These are phyloP conservation scores for Cyclotella distinguenda DNA, from an alignment of 108 stramenopile species.

Conservation along the genomic window DNA sequence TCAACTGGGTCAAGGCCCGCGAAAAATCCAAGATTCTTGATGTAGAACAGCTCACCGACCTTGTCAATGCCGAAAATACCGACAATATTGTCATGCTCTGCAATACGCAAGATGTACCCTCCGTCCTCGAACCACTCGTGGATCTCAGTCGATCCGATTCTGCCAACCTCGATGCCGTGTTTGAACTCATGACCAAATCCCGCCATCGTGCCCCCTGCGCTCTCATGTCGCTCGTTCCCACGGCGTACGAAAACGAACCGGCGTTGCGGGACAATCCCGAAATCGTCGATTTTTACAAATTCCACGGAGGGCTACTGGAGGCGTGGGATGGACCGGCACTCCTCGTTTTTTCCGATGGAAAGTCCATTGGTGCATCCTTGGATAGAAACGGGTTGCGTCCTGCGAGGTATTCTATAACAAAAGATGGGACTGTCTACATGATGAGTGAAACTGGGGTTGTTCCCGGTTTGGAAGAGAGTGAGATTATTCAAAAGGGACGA, in stretches of 20 bases:
- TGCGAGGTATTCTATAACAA: conserved; percentile 88
- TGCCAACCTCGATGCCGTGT: conserved; percentile 93
- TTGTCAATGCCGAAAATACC: conserved; percentile 76
- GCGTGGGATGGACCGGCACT: conserved; percentile 99
- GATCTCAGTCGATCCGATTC: conserved; percentile 87
- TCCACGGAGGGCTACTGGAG: conserved; percentile 93
- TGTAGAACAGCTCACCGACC: conserved; percentile 47
- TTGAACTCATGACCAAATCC: conserved; percentile 93
- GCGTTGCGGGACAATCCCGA: conserved; percentile 80
- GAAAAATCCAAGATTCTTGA: conserved; percentile 73
- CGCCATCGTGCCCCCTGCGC: conserved; percentile 91
- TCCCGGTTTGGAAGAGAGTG: conserved; percentile 73
- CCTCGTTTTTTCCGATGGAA: conserved; percentile 93
- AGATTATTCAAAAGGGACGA: conserved; percentile 91
- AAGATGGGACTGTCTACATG: conserved; percentile 93
- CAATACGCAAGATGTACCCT: conserved; percentile 86
- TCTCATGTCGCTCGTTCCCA: conserved; percentile 88
- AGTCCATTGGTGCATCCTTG: conserved; percentile 87
- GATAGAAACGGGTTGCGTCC: conserved; percentile 94
- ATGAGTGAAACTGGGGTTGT: conserved; percentile 97
- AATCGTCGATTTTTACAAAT: conserved; percentile 96
- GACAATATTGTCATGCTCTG: conserved; percentile 83
- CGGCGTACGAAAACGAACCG: conserved; percentile 89
- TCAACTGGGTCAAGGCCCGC: conserved; percentile 96
- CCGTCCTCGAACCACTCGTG: conserved; percentile 81